phyloP scores from a whole-genome alignment of 768 basidiomycete species.

The Cyathus striatus region DNA sequence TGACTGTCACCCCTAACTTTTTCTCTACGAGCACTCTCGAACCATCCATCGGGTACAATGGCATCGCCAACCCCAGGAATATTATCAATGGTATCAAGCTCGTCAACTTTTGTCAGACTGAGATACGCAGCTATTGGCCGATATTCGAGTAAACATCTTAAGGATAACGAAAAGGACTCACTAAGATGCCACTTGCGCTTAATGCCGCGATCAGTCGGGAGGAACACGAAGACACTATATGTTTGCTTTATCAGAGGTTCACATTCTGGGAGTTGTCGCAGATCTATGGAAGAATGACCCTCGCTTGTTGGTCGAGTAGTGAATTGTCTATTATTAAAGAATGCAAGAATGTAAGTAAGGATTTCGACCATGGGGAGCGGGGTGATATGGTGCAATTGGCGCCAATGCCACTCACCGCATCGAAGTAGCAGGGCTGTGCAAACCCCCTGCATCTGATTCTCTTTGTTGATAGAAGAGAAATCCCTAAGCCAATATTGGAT shows the following conservation, averaged over 20 bases:
- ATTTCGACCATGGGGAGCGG: not conserved
- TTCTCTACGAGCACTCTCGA: slow-evolving; percentile 70
- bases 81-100: slow-evolving; percentile 65
- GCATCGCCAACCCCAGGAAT: slow-evolving; percentile 64
- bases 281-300: slow-evolving; percentile 24
- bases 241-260: slow-evolving; percentile 79
- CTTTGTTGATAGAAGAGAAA: slow-evolving; percentile 84
- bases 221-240: slow-evolving; percentile 73
- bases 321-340: slow-evolving; percentile 13
- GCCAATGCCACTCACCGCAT: slow-evolving; percentile 44
- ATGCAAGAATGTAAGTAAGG: not conserved
- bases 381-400: not conserved
- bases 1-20: slow-evolving; percentile 53
- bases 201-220: slow-evolving; percentile 49
- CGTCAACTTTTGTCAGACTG: slow-evolving; percentile 70
- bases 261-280: slow-evolving; percentile 41
- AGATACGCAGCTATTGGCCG: slow-evolving; percentile 76
- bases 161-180: slow-evolving; percentile 29
- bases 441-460: slow-evolving; percentile 53
- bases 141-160: slow-evolving; percentile 6
- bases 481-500: slow-evolving; percentile 57
- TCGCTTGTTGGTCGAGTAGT: slow-evolving; percentile 19
- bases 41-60: slow-evolving; percentile 73
- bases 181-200: slow-evolving; percentile 83
- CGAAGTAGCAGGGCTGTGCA: slow-evolving; percentile 57